phyloP scores from a whole-genome alignment of 1,284 basidiomycete genomes.

The Fistulinella cinereoalba region DNA sequence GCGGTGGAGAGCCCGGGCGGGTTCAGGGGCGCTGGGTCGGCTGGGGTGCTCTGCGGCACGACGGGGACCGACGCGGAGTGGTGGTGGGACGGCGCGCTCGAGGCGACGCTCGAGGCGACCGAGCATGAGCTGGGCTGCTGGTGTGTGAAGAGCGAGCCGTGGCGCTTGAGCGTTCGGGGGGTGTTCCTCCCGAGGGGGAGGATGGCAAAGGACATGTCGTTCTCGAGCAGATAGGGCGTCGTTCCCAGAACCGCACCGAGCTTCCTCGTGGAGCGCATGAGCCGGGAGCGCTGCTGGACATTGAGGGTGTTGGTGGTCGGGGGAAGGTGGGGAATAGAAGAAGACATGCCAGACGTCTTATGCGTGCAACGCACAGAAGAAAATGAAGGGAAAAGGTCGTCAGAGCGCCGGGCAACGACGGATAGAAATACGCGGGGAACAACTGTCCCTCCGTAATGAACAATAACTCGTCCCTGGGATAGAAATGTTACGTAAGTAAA shows the following conservation, averaged over 20 bases:
- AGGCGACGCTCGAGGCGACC: constrained; percentile 17
- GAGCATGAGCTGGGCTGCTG: constrained; percentile 15
- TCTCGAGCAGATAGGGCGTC: constrained; percentile 51
- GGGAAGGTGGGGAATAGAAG: constrained; percentile 20
- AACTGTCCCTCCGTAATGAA: background rate
- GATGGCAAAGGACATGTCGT: constrained; percentile 20
- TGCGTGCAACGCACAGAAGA: background rate
- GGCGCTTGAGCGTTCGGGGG: constrained; percentile 27
- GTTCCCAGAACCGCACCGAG: constrained; percentile 55
- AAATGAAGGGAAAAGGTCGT: background rate
- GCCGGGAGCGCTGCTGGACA: constrained; percentile 47
- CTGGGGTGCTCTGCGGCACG: constrained; percentile 4
- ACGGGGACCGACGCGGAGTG: constrained; percentile 19
- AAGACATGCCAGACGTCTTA: constrained; percentile 23
- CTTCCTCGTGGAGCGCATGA: constrained; percentile 59
- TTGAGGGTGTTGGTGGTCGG: constrained; percentile 52
- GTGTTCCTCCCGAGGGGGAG: constrained; percentile 26
- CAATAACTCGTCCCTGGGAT: constrained; percentile 9
- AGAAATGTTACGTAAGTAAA: constrained; percentile 11
- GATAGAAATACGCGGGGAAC: background rate
- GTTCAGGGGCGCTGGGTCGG: constrained; percentile 6
- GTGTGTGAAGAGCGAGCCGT: constrained; percentile 37
- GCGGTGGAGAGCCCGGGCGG: constrained; percentile 24
- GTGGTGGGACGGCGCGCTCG: constrained; percentile 9
- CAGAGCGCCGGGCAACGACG: constrained; percentile 3